Percentiles rank a stretch among this genome's conserved stretches.
phyloP scores from a whole-genome alignment of 2,329 filamentous ascomycete genomes.

The Periconia sp. region DNA sequence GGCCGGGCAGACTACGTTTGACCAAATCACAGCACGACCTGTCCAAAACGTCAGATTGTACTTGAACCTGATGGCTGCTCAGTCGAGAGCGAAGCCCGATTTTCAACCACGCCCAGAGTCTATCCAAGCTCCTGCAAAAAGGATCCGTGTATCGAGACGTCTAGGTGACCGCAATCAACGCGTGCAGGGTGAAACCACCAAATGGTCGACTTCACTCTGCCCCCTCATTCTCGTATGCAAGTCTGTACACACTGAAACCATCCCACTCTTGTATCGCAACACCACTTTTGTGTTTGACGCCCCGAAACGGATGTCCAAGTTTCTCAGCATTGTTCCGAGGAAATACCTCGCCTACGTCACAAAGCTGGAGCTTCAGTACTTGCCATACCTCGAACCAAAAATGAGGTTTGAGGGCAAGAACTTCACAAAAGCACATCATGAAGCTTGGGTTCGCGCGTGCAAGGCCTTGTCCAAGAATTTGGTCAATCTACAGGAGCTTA shows the following conservation, averaged over 20 bases:
- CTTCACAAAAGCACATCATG: constrained; percentile 20
- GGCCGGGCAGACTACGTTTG: constrained; percentile 13
- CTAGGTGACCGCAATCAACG: constrained; percentile 18
- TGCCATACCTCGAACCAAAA: constrained; percentile 21
- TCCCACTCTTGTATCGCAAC: constrained; percentile 28
- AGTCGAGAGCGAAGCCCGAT: background rate
- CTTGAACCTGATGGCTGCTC: background rate
- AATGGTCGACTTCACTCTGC: constrained; percentile 31
- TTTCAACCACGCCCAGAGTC: background rate
- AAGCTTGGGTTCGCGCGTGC: constrained; percentile 26
- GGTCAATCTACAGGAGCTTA: constrained; percentile 19
- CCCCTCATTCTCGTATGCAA: constrained; percentile 33
- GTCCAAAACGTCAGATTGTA: constrained; percentile 18
- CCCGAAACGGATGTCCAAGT: constrained; percentile 26
- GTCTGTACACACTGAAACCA: constrained; percentile 27
- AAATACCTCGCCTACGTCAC: constrained; percentile 22
- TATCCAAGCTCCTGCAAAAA: background rate
- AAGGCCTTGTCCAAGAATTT: constrained; percentile 21
- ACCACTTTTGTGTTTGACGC: constrained; percentile 34
- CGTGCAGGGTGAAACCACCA: constrained; percentile 22
- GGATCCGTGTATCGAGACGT: constrained; percentile 18
- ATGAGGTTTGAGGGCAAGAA: background rate
- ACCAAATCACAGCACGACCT: background rate
- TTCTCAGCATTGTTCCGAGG: constrained; percentile 23
- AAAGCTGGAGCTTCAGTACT: constrained; percentile 34